phyloP scores from a whole-genome alignment of 164 flowering plant species.

The Aristolochia fimbriata region DNA sequence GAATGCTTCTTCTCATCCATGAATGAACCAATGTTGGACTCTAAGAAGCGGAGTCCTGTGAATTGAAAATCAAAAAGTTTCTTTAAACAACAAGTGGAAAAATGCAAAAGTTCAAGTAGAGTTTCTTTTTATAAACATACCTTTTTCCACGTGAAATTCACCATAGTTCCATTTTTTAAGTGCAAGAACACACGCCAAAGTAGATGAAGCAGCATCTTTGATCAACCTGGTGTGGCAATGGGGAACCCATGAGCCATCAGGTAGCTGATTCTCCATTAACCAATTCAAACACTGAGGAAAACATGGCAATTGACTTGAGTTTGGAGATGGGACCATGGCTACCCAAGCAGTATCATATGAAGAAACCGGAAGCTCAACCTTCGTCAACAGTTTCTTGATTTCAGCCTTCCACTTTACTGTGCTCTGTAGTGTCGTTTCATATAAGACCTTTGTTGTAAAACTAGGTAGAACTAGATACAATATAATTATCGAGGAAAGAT shows the following conservation, averaged over 20 bases:
- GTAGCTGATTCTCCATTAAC: slow-evolving; percentile 65
- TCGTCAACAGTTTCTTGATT: slow-evolving; percentile 44
- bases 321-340: slow-evolving; percentile 79
- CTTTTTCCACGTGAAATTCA: slow-evolving; percentile 52
- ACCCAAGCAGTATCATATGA: slow-evolving; percentile 97
- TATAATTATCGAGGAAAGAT: neutral
- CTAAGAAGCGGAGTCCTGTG: slow-evolving; percentile 58
- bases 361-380: slow-evolving; percentile 61
- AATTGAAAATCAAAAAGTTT: neutral
- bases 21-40: slow-evolving; percentile 37
- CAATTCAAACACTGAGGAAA: slow-evolving; percentile 68
- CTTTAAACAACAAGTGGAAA: neutral
- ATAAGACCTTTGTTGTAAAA: neutral
- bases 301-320: slow-evolving; percentile 33
- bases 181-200: slow-evolving; percentile 79
- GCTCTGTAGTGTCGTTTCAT: neutral
- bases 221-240: slow-evolving; percentile 30
- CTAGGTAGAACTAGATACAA: neutral
- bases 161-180: slow-evolving; percentile 71
- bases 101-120: neutral
- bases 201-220: slow-evolving; percentile 61
- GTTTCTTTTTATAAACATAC: slow-evolving; percentile 18
- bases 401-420: slow-evolving; percentile 25
- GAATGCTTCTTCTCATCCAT: slow-evolving; percentile 34
- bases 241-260: slow-evolving; percentile 84